Base-by-base conservation (phyloP, 2,329 filamentous ascomycete genomes). In the Tolypocladium nubicola region DNA sequence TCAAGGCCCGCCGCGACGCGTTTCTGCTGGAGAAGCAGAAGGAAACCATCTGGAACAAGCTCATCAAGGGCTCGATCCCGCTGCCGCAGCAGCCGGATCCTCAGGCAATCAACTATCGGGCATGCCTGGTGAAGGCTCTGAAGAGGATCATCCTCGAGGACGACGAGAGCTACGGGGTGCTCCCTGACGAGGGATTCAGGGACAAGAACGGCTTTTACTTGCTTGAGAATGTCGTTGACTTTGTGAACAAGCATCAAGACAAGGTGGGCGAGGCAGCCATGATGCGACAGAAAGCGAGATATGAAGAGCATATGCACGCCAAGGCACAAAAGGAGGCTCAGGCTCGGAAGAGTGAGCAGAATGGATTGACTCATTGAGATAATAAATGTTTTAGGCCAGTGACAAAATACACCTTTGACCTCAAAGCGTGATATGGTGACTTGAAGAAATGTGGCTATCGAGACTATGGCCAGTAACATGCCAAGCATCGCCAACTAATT, bases 141-240 rank as follows among this genome's bases (percentile, higher is more conserved):
- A 79, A 75, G 64, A 74, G 68, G 58, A 75, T 84, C 55, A 68
- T 86, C 33, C 61, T 84, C 52, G 69, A 78, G 2, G 72, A 69
- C 0, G 73, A 80, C 39, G 49, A 57, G 1, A 67, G 65, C 19
- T 76, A 78, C 56, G 75, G 72, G 0, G 62, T 74, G 2, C 13
- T 61, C 0, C 65, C 68, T 0, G 56, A 63, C 2, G 58, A 60
- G 13, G 58, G 59, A 1, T 61, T 77, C 21, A 69, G 64, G 52
- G 66, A 73, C 33, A 59, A 61, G 0, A 61, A 75, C 5, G 79
- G 79, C 0, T 66, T 75, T n/a, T 81, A 75, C 57, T 63, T 77
- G 56, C 65, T 75, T 33, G 73, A 75, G 0, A 63, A 66, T 2
- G 74, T 81, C 2, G 61, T 61, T 6, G 58, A 60, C 0, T 85